Percentiles rank a stretch among this genome's conserved stretches.
These are phyloP conservation scores for Posidonia oceanica DNA, from an alignment of 116 monocot species.

Conservation along the genomic window DNA sequence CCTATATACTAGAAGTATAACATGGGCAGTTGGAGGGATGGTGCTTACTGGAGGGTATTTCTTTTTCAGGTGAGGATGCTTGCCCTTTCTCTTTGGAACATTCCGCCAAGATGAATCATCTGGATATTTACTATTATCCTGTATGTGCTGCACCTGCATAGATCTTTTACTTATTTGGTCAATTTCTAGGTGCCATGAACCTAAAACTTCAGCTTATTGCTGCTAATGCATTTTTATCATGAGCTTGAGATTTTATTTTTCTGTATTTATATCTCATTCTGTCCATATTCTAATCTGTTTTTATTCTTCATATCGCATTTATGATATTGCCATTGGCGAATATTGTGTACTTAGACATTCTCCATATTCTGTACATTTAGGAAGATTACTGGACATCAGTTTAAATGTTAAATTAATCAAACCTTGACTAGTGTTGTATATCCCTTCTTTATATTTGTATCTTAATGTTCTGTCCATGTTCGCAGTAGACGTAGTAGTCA, in stretches of 20 bases:
- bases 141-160: background rate
- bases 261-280: too few relatives aligned
- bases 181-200: background rate
- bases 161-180: background rate
- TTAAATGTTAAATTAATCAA: background rate
- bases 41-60: constrained; percentile 73
- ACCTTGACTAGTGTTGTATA: background rate
- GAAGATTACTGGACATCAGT: background rate
- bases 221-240: background rate
- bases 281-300: too few relatives aligned
- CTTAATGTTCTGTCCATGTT: background rate
- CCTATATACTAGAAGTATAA: constrained; percentile 35
- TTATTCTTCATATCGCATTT: too few relatives aligned
- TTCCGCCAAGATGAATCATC: background rate
- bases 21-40: constrained; percentile 90
- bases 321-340: background rate
- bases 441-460: background rate
- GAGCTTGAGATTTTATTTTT: too few relatives aligned
- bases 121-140: background rate
- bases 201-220: background rate
- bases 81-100: background rate
- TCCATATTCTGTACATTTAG: background rate
- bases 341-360: background rate
- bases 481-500: constrained; percentile 65
- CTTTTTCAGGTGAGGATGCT: constrained; percentile 41